Evolutionary conservation across 768 basidiomycete genomes (phyloP).

Genomic region (Xanthoconium stramineum): DNA sequence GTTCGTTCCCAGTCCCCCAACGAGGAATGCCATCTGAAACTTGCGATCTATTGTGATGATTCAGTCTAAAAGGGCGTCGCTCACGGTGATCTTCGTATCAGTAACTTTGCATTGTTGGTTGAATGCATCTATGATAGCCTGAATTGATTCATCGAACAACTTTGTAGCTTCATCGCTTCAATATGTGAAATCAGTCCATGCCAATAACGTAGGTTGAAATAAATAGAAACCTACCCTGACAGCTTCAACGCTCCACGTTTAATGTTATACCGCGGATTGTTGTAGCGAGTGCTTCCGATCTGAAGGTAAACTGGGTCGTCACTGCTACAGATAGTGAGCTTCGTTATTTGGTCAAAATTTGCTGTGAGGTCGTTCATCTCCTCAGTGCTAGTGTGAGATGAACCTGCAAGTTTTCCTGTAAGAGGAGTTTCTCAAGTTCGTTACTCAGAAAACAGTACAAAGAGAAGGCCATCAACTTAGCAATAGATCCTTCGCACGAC

Average conservation of each 20-base stretch:
- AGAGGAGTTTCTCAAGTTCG: neutral
- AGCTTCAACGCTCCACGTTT: constrained; percentile 4
- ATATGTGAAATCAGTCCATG: neutral
- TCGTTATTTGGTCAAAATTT: constrained; percentile 10
- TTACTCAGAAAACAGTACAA: neutral
- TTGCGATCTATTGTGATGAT: too few relatives aligned
- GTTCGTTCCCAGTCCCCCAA: too few relatives aligned
- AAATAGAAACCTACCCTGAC: neutral
- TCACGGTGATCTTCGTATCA: neutral
- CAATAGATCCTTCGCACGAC: constrained; percentile 35
- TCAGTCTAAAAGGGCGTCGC: too few relatives aligned
- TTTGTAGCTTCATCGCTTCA: constrained; percentile 4
- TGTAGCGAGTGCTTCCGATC: neutral
- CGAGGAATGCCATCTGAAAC: too few relatives aligned
- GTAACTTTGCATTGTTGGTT: constrained; percentile 3
- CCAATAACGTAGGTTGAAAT: neutral
- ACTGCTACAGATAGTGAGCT: neutral
- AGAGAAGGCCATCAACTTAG: constrained; percentile 23
- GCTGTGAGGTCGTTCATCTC: constrained; percentile 3
- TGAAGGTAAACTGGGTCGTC: neutral
- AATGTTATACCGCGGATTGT: constrained; percentile 1
- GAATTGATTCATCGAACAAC: constrained; percentile 6
- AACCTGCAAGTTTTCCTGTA: constrained; percentile 9
- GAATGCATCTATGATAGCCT: constrained; percentile 12
- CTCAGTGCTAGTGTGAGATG: neutral